phyloP scores from a whole-genome alignment of 192 early-diverging fungal genomes.

The Dimargaris verticillata region DNA sequence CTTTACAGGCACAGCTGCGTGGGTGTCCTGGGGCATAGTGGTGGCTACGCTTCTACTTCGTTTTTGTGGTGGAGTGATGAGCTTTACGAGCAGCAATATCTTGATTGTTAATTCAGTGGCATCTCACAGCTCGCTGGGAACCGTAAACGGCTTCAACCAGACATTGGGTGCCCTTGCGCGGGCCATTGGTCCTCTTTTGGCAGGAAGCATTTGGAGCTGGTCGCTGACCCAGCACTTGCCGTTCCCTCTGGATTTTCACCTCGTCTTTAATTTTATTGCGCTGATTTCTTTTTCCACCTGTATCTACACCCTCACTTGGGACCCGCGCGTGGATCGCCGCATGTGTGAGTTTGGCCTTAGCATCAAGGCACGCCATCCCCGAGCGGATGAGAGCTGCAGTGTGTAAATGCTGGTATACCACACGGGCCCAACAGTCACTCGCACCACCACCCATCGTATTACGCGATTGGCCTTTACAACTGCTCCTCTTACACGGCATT shows the following conservation, averaged over 20 bases:
- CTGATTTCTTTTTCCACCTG: not conserved
- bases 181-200: not conserved
- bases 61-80: not conserved
- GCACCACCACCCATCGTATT: too few relatives aligned
- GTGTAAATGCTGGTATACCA: too few relatives aligned
- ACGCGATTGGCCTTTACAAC: too few relatives aligned
- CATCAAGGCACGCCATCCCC: too few relatives aligned
- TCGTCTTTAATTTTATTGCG: conserved; percentile 2
- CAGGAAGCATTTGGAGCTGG: conserved; percentile 6
- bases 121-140: not conserved
- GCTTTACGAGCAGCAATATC: conserved; percentile 8
- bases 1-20: not conserved
- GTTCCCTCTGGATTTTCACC: conserved; percentile 2
- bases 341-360: not conserved
- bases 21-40: not conserved
- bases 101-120: conserved; percentile 1
- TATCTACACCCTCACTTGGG: conserved; percentile 1
- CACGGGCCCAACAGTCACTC: too few relatives aligned
- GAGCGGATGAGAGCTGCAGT: too few relatives aligned
- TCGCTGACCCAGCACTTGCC: not conserved
- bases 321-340: not conserved
- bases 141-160: conserved; percentile 5
- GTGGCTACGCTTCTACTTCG: not conserved
- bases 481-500: too few relatives aligned
- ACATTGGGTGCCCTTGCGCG: conserved; percentile 1